Evolutionary conservation across 164 flowering plant species (phyloP), one percentile per base, ranked within the genome.

Genomic region (Vitis labrusca): DNA sequence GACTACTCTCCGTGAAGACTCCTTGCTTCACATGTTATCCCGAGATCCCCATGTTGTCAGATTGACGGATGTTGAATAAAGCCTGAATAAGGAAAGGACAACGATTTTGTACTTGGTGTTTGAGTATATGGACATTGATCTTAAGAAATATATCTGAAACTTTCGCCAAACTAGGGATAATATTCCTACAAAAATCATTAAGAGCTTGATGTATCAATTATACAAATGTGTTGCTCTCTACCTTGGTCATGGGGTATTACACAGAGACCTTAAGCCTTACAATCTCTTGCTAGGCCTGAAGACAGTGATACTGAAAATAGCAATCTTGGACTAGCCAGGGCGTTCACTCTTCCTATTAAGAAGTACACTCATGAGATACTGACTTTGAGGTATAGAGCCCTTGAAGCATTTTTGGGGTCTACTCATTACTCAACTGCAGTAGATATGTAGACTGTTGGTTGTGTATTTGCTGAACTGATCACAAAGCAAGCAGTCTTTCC

Each of bases 351-450:
- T 64, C 97, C 93, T 3, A 76, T 91, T 11, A 90, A 93, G 85
- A 91, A 91, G 83, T 95, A 91, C 32, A 93, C 99, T 62, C 97
- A 95, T 74, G 99, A 91, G 97, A 94, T 94, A 32, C 59, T 94
- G 1, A 32, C 97, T 29, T 80, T 89, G 8, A 86, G 93, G 91
- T 89, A 89, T 47, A 79, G 93, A 73, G 88, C 93, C 56, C 93
- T 91, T 30, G 93, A 89, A 73, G 93, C 86, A 37, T 89, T 89
- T 58, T 58, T 89, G 68, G 93, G 93, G 2, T 74, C 88, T 47
- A 87, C 89, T 5, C 93, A 87, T 69, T 89, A 89, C 80, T 86
- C 93, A 0, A 86, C 91, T 27, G 92, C 87, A 10, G 96, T 94
- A 3, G 99, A 94, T 72, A 85, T 91, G 77, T 92, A 97, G 97